A percentile compares a stretch with the other conserved stretches of the same genome.
These are phyloP conservation scores for Metarhizium guizhouense DNA, from an alignment of 2,329 filamentous ascomycete genomes.

Conservation along the genomic window DNA sequence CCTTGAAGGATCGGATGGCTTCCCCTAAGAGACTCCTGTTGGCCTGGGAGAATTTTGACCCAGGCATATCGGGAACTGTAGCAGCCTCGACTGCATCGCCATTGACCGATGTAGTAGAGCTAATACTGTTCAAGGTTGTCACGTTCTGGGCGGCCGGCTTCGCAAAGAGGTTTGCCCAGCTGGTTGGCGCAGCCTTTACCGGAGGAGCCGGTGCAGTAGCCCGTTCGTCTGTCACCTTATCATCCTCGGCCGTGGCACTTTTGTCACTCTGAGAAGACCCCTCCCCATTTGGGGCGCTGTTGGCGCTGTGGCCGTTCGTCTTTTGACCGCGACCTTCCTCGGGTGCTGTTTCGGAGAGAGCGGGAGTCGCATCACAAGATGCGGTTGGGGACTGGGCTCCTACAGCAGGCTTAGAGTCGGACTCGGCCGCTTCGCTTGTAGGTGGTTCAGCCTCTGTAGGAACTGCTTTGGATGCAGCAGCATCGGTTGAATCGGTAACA, in stretches of 20 bases:
- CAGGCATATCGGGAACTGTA: conserved; percentile 10
- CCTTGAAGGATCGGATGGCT: conserved; percentile 64
- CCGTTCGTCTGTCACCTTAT: conserved; percentile 10
- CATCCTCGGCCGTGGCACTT: conserved; percentile 10
- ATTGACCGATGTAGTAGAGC: conserved; percentile 21
- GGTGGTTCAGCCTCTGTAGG: conserved; percentile 8
- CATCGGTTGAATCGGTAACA: conserved; percentile 11
- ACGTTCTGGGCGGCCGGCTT: conserved; percentile 16
- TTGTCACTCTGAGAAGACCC: conserved; percentile 15
- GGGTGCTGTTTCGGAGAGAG: background rate
- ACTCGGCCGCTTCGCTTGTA: background rate
- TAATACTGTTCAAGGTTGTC: conserved; percentile 9
- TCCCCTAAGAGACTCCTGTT: conserved; percentile 60
- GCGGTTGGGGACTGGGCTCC: background rate
- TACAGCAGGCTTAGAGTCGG: background rate
- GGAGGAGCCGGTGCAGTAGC: conserved; percentile 12
- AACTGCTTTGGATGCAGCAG: background rate
- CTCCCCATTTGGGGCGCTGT: conserved; percentile 1
- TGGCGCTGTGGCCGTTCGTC: background rate
- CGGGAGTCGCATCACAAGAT: background rate
- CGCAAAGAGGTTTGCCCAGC: conserved; percentile 32
- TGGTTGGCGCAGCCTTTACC: conserved; percentile 23
- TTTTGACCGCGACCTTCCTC: conserved; percentile 11
- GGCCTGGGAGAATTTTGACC: conserved; percentile 31
- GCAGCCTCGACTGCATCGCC: conserved; percentile 12